These are phyloP conservation scores for Hyphopichia pseudoburtonii DNA, from an alignment of 1,139 yeast species.

Conservation along the genomic window DNA sequence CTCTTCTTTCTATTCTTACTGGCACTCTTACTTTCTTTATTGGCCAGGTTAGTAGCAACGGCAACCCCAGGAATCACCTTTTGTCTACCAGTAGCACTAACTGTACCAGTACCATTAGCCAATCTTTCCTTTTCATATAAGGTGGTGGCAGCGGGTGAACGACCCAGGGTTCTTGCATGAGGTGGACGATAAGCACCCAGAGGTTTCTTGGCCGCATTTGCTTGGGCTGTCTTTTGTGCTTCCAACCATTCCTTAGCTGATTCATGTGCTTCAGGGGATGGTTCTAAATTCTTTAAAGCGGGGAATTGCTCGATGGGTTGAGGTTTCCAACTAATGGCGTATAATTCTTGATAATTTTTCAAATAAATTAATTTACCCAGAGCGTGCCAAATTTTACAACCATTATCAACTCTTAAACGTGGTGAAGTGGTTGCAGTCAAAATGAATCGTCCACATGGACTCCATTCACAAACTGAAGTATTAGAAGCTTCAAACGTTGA, in stretches of 20 bases:
- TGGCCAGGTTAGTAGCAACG: slow-evolving; percentile 30
- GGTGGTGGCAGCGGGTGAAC: slow-evolving; percentile 42
- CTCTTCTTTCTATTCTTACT: slow-evolving; percentile 79
- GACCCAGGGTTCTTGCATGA: slow-evolving; percentile 67
- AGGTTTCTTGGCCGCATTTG: slow-evolving; percentile 51
- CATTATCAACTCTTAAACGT: slow-evolving; percentile 93
- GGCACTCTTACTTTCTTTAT: slow-evolving; percentile 59
- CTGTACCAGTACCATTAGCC: slow-evolving; percentile 19
- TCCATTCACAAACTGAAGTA: slow-evolving; percentile 95
- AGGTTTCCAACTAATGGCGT: slow-evolving; percentile 87
- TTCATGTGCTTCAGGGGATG: slow-evolving; percentile 66
- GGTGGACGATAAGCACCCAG: slow-evolving; percentile 96
- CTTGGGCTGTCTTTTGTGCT: slow-evolving; percentile 39
- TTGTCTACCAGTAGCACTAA: slow-evolving; percentile 25
- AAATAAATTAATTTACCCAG: slow-evolving; percentile 77
- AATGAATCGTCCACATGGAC: slow-evolving; percentile 94
- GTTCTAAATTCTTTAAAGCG: slow-evolving; percentile 50
- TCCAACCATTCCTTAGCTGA: slow-evolving; percentile 60
- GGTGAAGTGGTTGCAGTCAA: slow-evolving; percentile 98
- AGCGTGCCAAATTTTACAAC: slow-evolving; percentile 91
- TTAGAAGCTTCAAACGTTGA: slow-evolving; percentile 87
- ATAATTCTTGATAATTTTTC: slow-evolving; percentile 79
- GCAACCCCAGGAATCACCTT: slow-evolving; percentile 46
- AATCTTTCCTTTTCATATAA: slow-evolving; percentile 56
- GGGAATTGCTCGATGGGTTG: slow-evolving; percentile 63